phyloP scores from a whole-genome alignment of 495 filamentous ascomycete species.

The Gamarada debralockiae region DNA sequence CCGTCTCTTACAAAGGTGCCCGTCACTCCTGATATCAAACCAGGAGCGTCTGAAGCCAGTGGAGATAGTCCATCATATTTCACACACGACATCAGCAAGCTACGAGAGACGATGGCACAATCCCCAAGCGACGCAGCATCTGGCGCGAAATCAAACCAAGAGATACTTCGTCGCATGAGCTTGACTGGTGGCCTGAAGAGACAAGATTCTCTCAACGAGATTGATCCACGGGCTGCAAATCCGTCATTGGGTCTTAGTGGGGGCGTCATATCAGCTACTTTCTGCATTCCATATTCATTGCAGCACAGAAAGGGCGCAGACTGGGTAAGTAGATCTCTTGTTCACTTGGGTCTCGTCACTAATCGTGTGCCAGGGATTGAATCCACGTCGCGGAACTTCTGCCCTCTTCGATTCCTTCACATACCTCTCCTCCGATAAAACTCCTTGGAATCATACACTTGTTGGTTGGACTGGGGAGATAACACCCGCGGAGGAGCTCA shows the following conservation, averaged over 20 bases:
- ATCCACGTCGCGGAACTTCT: slow-evolving; percentile 75
- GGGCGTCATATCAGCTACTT: slow-evolving; percentile 81
- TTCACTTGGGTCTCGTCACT: slow-evolving; percentile 20
- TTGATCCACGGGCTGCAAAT: slow-evolving; percentile 58
- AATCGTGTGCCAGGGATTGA: slow-evolving; percentile 52
- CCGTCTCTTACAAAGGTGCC: slow-evolving; percentile 27
- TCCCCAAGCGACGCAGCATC: slow-evolving; percentile 45
- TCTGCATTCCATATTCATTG: slow-evolving; percentile 76
- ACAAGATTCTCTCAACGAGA: slow-evolving; percentile 48
- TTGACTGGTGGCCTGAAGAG: slow-evolving; percentile 36
- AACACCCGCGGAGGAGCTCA: slow-evolving; percentile 43
- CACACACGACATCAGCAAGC: slow-evolving; percentile 23
- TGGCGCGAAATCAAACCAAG: slow-evolving; percentile 51
- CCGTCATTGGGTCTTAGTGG: slow-evolving; percentile 71
- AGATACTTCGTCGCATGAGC: slow-evolving; percentile 63
- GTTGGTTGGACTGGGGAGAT: slow-evolving; percentile 95
- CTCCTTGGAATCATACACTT: slow-evolving; percentile 79
- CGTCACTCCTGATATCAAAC: slow-evolving; percentile 46
- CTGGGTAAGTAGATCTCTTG: slow-evolving; percentile 55
- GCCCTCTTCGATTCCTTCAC: slow-evolving; percentile 86
- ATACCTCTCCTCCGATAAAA: slow-evolving; percentile 70
- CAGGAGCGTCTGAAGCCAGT: slow-evolving; percentile 21
- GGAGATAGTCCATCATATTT: slow-evolving; percentile 31
- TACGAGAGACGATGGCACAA: slow-evolving; percentile 18
- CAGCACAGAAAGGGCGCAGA: slow-evolving; percentile 61